A percentile compares a stretch with the other conserved stretches of the same genome.
Conservation (phyloP, 2,329 filamentous ascomycete species). For the Calonectria pseudoturangicola region DNA sequence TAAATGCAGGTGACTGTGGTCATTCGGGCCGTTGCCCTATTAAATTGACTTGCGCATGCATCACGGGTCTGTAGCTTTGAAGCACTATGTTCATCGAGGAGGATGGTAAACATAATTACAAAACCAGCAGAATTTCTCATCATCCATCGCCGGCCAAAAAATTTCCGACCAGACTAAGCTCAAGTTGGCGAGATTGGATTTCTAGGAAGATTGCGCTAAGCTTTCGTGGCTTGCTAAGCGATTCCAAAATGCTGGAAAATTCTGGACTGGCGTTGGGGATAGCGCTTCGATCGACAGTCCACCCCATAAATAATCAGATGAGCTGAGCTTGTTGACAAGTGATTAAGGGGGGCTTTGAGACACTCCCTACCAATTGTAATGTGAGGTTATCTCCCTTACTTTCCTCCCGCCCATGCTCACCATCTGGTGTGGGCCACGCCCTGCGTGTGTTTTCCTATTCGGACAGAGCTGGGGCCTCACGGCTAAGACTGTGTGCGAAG, state of each 20-base stretch:
- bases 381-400: not conserved
- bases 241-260: not conserved
- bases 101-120: not conserved
- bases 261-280: not conserved
- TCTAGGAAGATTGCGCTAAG: conserved; percentile 1
- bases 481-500: not conserved
- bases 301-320: conserved; percentile 19
- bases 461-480: not conserved
- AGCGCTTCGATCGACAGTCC: not conserved
- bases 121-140: not conserved
- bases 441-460: not conserved
- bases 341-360: not conserved
- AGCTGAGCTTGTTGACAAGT: not conserved
- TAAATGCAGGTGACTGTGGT: not conserved
- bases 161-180: not conserved
- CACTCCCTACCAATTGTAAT: not conserved
- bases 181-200: not conserved
- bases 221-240: not conserved
- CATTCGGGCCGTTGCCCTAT: not conserved
- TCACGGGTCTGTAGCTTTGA: not conserved
- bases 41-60: not conserved
- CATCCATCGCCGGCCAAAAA: not conserved
- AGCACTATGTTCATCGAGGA: too few species aligned
- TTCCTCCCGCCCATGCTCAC: too few species aligned
- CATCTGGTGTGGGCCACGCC: not conserved